These are phyloP conservation scores for Kandelia obovata DNA, from an alignment of 345 rosid genomes.

Conservation along the genomic window DNA sequence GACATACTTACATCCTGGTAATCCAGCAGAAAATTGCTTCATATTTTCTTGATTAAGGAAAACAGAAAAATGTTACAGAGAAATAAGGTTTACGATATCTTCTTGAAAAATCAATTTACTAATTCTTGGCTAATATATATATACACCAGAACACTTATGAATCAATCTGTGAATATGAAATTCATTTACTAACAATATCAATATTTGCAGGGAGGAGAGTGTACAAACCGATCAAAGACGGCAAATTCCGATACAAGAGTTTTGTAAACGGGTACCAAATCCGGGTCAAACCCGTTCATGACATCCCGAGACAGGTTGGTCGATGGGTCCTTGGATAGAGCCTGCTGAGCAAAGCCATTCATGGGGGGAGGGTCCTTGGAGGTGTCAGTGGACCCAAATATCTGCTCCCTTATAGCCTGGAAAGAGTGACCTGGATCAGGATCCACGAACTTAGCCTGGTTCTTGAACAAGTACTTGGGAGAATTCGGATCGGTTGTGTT, in stretches of 20 bases:
- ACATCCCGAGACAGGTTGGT: constrained; percentile 55
- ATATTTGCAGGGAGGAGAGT: no score
- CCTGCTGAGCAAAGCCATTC: constrained; percentile 89
- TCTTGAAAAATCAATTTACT: neutral
- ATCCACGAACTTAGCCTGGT: constrained; percentile 68
- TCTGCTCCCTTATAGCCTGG: constrained; percentile 83
- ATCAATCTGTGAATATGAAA: no score
- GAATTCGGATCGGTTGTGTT: constrained; percentile 54
- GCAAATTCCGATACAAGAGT: constrained; percentile 84
- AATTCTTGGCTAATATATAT: no score
- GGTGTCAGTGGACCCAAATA: constrained; percentile 73
- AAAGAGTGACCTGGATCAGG: constrained; percentile 98
- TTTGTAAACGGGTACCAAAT: constrained; percentile 63
- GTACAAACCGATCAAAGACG: constrained; percentile 64
- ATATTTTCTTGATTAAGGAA: neutral
- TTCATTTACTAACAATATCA: no score
- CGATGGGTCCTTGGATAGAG: constrained; percentile 56
- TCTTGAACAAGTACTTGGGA: constrained; percentile 34
- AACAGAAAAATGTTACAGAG: neutral
- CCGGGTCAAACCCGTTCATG: constrained; percentile 82
- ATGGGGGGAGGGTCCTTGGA: constrained; percentile 61
- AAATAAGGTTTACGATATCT: neutral
- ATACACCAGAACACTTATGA: no score
- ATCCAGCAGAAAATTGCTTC: no score
- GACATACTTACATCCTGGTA: no score